Percentiles rank a stretch among this genome's conserved stretches.
These are phyloP conservation scores for Tremellales sp. DNA, from an alignment of 1,284 basidiomycete genomes.

Conservation along the genomic window DNA sequence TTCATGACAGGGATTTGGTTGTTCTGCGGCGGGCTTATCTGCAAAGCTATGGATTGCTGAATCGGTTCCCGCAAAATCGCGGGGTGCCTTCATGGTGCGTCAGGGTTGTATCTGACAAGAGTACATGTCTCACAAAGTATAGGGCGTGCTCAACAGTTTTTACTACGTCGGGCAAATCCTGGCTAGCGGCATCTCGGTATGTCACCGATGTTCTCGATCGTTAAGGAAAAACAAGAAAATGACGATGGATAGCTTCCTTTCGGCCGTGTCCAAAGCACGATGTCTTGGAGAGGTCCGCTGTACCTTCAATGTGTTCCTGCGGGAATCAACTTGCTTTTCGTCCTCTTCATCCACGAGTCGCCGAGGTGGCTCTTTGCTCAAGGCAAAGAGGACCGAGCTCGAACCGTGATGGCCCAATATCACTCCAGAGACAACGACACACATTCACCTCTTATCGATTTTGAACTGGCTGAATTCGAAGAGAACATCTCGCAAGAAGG, in stretches of 20 bases:
- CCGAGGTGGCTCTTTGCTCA: slow-evolving; percentile 51
- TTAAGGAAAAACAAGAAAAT: too few species aligned
- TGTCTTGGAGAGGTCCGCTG: slow-evolving; percentile 56
- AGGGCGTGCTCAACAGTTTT: slow-evolving; percentile 51
- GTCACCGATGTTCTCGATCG: too few species aligned
- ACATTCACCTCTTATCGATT: slow-evolving; percentile 54
- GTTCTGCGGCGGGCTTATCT: slow-evolving; percentile 1
- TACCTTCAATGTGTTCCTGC: slow-evolving; percentile 54
- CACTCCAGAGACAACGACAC: slow-evolving; percentile 54
- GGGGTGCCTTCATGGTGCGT: slow-evolving; percentile 52
- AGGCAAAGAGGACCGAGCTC: slow-evolving; percentile 16
- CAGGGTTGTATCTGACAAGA: background rate
- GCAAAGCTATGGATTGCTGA: slow-evolving; percentile 52
- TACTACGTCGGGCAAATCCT: slow-evolving; percentile 57
- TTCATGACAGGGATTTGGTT: slow-evolving; percentile 8
- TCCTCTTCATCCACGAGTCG: slow-evolving; percentile 44
- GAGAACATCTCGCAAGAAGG: slow-evolving; percentile 49
- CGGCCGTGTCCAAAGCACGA: slow-evolving; percentile 49
- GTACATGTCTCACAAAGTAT: too few species aligned
- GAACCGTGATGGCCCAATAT: slow-evolving; percentile 30
- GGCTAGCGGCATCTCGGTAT: slow-evolving; percentile 53
- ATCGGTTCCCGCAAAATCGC: slow-evolving; percentile 46
- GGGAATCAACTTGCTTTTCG: slow-evolving; percentile 51
- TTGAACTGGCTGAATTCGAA: slow-evolving; percentile 57
- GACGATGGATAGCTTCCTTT: slow-evolving; percentile 53